Evolutionary conservation across 140 eudicot species (phyloP).

Genomic region (Senecio squalidus): DNA sequence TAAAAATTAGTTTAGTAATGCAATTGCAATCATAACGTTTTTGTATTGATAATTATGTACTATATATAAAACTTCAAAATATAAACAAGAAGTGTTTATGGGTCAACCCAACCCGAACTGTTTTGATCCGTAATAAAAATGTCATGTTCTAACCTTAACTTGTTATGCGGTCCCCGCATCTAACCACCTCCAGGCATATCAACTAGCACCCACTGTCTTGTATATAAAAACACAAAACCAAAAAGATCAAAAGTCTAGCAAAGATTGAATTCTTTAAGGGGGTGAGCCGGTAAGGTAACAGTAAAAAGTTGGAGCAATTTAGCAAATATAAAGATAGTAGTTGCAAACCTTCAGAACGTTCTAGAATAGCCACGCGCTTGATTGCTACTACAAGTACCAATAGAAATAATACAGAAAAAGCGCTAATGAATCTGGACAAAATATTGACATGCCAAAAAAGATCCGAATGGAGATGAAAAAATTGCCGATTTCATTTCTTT

Average conservation of each 20-base stretch:
- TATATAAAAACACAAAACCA: slow-evolving; percentile 10
- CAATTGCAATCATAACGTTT: too few species aligned
- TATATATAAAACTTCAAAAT: too few species aligned
- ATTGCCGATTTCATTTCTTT: slow-evolving; percentile 19
- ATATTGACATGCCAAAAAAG: slow-evolving; percentile 4
- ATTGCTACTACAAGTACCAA: not conserved
- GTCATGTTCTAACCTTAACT: too few species aligned
- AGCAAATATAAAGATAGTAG: slow-evolving; percentile 6
- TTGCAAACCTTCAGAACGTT: slow-evolving; percentile 24
- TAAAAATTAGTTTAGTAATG: too few species aligned
- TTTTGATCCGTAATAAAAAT: too few species aligned
- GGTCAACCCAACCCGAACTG: too few species aligned
- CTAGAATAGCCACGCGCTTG: not conserved
- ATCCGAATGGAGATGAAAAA: not conserved
- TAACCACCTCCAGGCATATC: too few species aligned
- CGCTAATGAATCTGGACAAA: slow-evolving; percentile 12
- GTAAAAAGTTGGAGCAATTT: not conserved
- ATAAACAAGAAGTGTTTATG: too few species aligned
- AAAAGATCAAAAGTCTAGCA: not conserved
- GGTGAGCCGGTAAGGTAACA: not conserved
- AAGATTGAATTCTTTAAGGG: not conserved
- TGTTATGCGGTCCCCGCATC: too few species aligned
- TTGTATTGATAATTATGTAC: too few species aligned
- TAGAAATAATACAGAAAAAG: not conserved
- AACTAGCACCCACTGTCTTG: not conserved